A percentile compares a stretch with the other conserved stretches of the same genome.
Evolutionary conservation across 2,329 filamentous ascomycete species (phyloP).

Genomic region (Chaetomiaceae sp.): DNA sequence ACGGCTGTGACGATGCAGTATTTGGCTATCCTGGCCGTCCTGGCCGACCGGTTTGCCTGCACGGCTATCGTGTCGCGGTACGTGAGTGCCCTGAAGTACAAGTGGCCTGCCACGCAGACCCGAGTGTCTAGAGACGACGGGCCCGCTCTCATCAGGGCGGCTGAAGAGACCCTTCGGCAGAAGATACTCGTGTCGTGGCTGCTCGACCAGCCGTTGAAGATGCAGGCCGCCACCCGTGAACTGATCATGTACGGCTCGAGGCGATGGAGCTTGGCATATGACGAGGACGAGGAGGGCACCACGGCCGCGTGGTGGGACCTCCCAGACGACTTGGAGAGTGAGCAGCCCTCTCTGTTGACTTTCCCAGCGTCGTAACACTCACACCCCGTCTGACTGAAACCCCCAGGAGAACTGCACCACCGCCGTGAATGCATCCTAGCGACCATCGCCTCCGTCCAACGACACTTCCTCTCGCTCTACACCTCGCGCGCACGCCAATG

Average conservation of each 20-base stretch:
- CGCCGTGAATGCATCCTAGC: slow-evolving; percentile 62
- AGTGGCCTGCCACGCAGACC: slow-evolving; percentile 43
- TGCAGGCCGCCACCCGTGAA: slow-evolving; percentile 57
- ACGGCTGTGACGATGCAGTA: slow-evolving; percentile 51
- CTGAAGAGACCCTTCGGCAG: slow-evolving; percentile 62
- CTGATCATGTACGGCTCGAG: slow-evolving; percentile 60
- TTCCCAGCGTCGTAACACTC: not conserved
- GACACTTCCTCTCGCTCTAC: slow-evolving; percentile 62
- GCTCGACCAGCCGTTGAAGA: slow-evolving; percentile 54
- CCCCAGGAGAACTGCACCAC: slow-evolving; percentile 56
- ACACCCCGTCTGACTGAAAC: not conserved
- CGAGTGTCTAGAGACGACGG: slow-evolving; percentile 29
- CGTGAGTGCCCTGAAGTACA: slow-evolving; percentile 46
- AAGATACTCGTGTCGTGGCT: slow-evolving; percentile 62
- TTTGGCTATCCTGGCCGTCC: slow-evolving; percentile 60
- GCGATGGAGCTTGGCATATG: slow-evolving; percentile 44
- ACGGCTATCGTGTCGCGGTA: slow-evolving; percentile 48
- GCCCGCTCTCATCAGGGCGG: slow-evolving; percentile 33
- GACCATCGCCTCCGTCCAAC: slow-evolving; percentile 62
- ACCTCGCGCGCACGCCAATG: slow-evolving; percentile 63
- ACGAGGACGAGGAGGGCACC: slow-evolving; percentile 28
- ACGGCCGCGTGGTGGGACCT: slow-evolving; percentile 61
- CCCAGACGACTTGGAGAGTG: slow-evolving; percentile 61
- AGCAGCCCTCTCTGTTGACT: slow-evolving; percentile 18
- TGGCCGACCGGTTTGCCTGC: slow-evolving; percentile 70